Percentiles rank a stretch among this genome's conserved stretches.
Conservation (phyloP, 225 moss, liverwort and hornwort species). For the Neckera pumila region DNA sequence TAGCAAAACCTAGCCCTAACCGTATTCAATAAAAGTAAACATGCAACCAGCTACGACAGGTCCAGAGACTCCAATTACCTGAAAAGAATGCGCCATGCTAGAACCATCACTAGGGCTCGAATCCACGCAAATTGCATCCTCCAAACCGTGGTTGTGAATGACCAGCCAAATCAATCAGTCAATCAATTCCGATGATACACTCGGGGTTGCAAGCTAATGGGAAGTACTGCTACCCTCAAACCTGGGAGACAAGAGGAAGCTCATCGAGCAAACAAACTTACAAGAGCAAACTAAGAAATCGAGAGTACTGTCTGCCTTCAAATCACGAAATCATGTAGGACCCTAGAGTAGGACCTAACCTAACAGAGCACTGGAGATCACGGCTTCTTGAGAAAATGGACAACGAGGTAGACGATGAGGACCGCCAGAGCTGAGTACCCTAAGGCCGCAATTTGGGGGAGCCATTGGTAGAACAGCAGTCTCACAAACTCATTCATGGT, state of each 20-base stretch:
- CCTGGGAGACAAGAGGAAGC: neutral
- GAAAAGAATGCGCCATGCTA: conserved; percentile 14
- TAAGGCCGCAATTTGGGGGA: conserved; percentile 31
- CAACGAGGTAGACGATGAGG: conserved; percentile 15
- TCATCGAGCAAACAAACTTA: neutral
- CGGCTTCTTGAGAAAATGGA: conserved; percentile 4
- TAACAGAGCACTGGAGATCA: neutral
- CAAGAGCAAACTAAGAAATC: neutral
- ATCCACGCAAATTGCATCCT: conserved; percentile 6
- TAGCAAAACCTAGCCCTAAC: neutral
- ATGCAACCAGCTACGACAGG: neutral
- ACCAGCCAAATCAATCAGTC: neutral
- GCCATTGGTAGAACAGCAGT: conserved; percentile 36
- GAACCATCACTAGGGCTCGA: neutral
- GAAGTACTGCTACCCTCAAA: neutral
- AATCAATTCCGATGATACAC: neutral
- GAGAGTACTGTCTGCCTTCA: neutral
- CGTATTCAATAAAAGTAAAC: neutral
- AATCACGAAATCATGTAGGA: neutral
- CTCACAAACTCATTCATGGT: conserved; percentile 42
- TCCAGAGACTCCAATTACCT: neutral
- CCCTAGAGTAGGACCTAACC: neutral
- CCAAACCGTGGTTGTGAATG: neutral
- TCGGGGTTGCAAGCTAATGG: neutral
- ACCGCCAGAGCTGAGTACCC: conserved; percentile 11